Evolutionary conservation across 225 moss, liverwort and hornwort species (phyloP).

Genomic region (Takakia lepidozioides): DNA sequence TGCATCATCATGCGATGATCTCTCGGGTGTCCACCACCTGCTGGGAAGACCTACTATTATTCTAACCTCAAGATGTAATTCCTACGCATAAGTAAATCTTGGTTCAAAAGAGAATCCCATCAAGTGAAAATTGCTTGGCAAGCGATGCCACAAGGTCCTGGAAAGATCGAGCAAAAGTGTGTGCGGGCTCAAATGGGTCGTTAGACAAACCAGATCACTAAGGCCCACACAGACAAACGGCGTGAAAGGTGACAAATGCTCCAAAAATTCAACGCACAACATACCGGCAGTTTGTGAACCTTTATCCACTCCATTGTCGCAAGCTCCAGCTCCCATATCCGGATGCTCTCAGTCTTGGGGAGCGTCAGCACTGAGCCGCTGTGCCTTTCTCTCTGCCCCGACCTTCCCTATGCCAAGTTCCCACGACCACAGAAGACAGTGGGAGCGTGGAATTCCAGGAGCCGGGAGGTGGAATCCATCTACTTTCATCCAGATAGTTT

Average conservation of each 20-base stretch:
- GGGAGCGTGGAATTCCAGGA: no score
- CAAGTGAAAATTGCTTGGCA: conserved; percentile 30
- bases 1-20: no score
- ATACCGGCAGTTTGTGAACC: background rate
- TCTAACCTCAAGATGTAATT: background rate
- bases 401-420: no score
- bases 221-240: background rate
- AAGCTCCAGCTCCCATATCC: conserved; percentile 3
- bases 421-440: no score
- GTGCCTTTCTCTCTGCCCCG: no score
- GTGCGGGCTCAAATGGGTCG: conserved; percentile 4
- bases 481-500: no score
- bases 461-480: no score
- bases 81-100: conserved; percentile 20
- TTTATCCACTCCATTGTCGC: conserved; percentile 3
- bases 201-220: background rate
- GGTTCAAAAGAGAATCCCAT: conserved; percentile 42
- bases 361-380: no score
- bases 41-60: no score
- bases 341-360: background rate
- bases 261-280: background rate
- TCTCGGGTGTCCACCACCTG: no score
- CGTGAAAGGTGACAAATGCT: background rate
- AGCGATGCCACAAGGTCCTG: conserved; percentile 28
- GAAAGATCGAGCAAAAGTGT: conserved; percentile 5